Evolutionary conservation across 148 eudicot genomes (phyloP).

Genomic region (Euryodendron excelsum): DNA sequence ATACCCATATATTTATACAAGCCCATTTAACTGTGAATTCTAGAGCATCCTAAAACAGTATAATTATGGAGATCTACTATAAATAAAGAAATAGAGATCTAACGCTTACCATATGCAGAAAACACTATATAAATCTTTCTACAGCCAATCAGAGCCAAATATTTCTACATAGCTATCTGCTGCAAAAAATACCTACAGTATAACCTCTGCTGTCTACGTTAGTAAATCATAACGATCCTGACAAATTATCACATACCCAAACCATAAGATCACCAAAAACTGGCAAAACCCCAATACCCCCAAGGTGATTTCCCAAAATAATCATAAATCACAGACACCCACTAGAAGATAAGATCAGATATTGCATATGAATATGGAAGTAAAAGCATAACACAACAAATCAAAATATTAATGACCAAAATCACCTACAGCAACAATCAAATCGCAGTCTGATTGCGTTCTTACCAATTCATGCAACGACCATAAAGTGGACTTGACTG

Average conservation of each 20-base stretch:
- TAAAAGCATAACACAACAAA: not conserved
- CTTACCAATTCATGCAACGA: not conserved
- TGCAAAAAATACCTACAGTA: too few relatives aligned
- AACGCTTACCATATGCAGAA: not conserved
- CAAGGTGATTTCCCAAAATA: not conserved
- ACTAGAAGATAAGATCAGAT: not conserved
- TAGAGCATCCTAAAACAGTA: not conserved
- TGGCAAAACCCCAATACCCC: not conserved
- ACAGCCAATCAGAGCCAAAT: too few relatives aligned
- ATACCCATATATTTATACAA: too few relatives aligned
- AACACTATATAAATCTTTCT: not conserved
- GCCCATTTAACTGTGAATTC: not conserved
- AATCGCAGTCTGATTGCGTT: not conserved
- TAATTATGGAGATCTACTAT: not conserved
- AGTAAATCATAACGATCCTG: not conserved
- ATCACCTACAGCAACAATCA: too few relatives aligned
- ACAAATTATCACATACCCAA: slow-evolving; percentile 6
- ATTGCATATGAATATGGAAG: not conserved
- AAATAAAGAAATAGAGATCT: not conserved
- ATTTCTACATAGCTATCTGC: not conserved
- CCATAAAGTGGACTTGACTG: slow-evolving; percentile 5
- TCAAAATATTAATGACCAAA: too few relatives aligned
- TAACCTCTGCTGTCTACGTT: not conserved
- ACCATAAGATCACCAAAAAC: slow-evolving; percentile 8
- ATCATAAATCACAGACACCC: not conserved